Evolutionary conservation across 352 stramenopile genomes (phyloP), one percentile per base, ranked within the genome.

Genomic region (Thalassiosira oceanica): DNA sequence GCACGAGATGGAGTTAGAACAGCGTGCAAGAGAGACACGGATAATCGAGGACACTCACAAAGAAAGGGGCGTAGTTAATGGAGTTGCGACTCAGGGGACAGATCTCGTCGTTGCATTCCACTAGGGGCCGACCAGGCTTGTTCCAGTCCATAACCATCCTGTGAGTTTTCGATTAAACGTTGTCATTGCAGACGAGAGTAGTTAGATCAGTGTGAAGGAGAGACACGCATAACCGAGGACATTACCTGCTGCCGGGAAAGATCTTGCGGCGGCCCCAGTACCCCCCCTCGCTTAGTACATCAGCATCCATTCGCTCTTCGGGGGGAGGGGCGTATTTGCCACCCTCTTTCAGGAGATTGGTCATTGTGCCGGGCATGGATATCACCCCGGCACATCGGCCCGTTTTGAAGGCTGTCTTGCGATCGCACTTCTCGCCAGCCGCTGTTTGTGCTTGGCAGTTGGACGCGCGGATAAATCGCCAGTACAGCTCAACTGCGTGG

Each of bases 41-140:
- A n/a, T n/a, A n/a, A n/a, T n/a, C n/a, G n/a, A n/a, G n/a, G n/a
- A n/a, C n/a, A n/a, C n/a, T n/a, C n/a, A n/a, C n/a, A 28, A 77
- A 77, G 36, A 72, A 77, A 20, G 66, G 66, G n/a, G 66, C 52
- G 35, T 65, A 77, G 45, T 77, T 77, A 13, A 74, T 42, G 7
- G 46, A 44, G 29, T 64, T n/a, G 1, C 21, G 23, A 11, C 35
- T 51, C 1, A 72, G 21, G 8, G 66, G 66, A 15, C 66, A 77
- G 8, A 43, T 42, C 8, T 57, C 37, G 24, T n/a, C 49, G 1
- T 39, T 18, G 44, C 66, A 77, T 35, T 65, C 48, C 26, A 58
- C 45, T n/a, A 77, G 60, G 13, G 49, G 57, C 3, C 36, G 27
- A n/a, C 33, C 57, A 3, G 28, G 13, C 13, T 15, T 37, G 1